Percentiles rank a stretch among this genome's conserved stretches.
These are phyloP conservation scores for Cladorrhinum samala DNA, from an alignment of 495 filamentous ascomycete species.

Conservation along the genomic window DNA sequence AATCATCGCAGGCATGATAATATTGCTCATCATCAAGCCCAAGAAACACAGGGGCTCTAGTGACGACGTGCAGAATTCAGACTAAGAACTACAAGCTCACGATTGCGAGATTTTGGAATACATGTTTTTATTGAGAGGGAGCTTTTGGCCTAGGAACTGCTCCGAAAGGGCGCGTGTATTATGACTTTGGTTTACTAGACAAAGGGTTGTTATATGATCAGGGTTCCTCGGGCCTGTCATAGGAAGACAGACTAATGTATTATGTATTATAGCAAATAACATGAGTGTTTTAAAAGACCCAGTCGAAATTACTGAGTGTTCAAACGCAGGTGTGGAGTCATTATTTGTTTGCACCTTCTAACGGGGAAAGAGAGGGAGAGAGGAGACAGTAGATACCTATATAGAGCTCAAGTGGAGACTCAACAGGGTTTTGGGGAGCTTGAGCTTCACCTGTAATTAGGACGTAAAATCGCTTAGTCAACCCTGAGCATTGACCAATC, in stretches of 20 bases:
- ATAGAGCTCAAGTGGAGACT: conserved; percentile 6
- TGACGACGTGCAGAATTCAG: not conserved
- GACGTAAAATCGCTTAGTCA: conserved; percentile 3
- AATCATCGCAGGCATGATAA: conserved; percentile 77
- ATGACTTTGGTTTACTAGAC: conserved; percentile 3
- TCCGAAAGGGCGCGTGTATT: not conserved
- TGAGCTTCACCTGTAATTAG: not conserved
- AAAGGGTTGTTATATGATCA: not conserved
- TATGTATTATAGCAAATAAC: not conserved
- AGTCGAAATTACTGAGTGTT: no score
- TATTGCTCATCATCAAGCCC: conserved; percentile 79
- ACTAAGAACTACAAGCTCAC: not conserved
- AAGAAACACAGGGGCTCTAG: conserved; percentile 39
- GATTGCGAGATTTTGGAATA: no score
- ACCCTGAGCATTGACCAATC: conserved; percentile 10
- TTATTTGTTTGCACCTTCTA: no score
- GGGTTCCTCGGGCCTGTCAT: no score
- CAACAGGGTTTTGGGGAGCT: conserved; percentile 5
- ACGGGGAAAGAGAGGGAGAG: no score
- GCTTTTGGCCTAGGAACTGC: no score
- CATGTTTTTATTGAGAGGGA: no score
- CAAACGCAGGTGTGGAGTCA: not conserved
- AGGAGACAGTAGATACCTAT: no score
- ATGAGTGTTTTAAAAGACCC: no score
- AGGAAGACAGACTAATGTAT: no score